Evolutionary conservation across 495 filamentous ascomycete genomes (phyloP), one percentile per base, ranked within the genome.

Genomic region (Aspergillus kassunensis): DNA sequence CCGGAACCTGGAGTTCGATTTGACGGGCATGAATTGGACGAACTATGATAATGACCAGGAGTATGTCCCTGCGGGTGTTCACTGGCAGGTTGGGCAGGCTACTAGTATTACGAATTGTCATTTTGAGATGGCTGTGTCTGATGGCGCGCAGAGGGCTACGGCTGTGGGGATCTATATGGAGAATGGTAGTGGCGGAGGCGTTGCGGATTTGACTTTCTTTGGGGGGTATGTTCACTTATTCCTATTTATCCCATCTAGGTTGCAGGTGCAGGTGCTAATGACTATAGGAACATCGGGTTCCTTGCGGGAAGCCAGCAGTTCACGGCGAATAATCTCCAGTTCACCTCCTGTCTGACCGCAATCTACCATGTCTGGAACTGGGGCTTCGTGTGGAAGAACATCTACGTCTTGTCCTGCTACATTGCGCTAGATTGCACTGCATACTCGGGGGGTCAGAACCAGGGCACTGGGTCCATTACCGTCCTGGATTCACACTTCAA

Each of bases 291-390:
- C 8, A 11, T 21, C 11, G 36, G 4, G n/a, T 21, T 16, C 29
- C 43, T 27, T 31, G 73, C 72, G 16, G 77, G 79, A 7, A 79
- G 69, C 54, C 78, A 82, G 62, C 78, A 81, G 51, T 82, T 77
- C 60, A 82, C 76, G 2, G 68, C 74, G 3, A 65, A 70, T 41
- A 72, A 76, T 34, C 59, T 80, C n/a, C 60, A 57, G 19, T 81
- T 82, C 59, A 66, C 72, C 18, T 61, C 71, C 35, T 77, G 71
- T 56, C 62, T 69, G 7, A 79, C 74, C 0, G 76, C 71, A 6
- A 61, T 81, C 44, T 74, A 69, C 53, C 66, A 80, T 58, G 67
- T 80, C 53, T 82, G 78, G 78, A 78, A 84, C 58, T 82, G 78
- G 79, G 72, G 69, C 10, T 82, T 27, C 6, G 25, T 24, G 1